A percentile compares a stretch with the other conserved stretches of the same genome.
These are phyloP conservation scores for Tuber aestivum DNA, from an alignment of 495 filamentous ascomycete genomes.

Conservation along the genomic window DNA sequence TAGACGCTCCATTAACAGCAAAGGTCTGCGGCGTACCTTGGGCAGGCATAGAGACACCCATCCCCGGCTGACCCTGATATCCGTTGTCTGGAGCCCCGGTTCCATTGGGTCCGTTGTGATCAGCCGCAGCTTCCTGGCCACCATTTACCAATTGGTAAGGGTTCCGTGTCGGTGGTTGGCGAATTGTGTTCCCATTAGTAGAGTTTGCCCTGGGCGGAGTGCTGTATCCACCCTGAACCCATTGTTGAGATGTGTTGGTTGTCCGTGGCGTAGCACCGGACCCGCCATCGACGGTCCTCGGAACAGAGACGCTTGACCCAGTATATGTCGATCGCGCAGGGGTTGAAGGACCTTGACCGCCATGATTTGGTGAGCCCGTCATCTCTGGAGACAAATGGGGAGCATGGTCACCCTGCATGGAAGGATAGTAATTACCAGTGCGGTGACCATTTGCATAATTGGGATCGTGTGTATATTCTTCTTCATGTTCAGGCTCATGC, in stretches of 20 bases:
- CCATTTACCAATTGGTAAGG: constrained; percentile 89
- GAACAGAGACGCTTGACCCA: constrained; percentile 33
- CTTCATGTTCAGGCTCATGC: constrained; percentile 67
- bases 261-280: constrained; percentile 88
- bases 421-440: constrained; percentile 35
- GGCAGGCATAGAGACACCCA: constrained; percentile 54
- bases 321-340: constrained; percentile 32
- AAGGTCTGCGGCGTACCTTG: constrained; percentile 49
- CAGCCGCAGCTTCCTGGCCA: constrained; percentile 46
- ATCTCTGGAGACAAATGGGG: constrained; percentile 75
- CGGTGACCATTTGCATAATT: constrained; percentile 37
- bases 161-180: constrained; percentile 62
- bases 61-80: constrained; percentile 59
- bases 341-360: constrained; percentile 49
- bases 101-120: constrained; percentile 35
- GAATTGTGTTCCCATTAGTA: constrained; percentile 34
- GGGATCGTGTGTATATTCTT: constrained; percentile 72
- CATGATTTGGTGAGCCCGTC: constrained; percentile 72
- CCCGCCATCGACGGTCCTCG: constrained; percentile 47
- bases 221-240: constrained; percentile 63
- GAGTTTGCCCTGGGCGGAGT: constrained; percentile 61
- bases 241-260: constrained; percentile 63
- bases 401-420: constrained; percentile 60
- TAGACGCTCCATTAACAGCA: constrained; percentile 41
- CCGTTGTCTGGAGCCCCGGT: constrained; percentile 49